Evolutionary conservation across 257 asterid species (phyloP).

Genomic region (Solanum etuberosum): DNA sequence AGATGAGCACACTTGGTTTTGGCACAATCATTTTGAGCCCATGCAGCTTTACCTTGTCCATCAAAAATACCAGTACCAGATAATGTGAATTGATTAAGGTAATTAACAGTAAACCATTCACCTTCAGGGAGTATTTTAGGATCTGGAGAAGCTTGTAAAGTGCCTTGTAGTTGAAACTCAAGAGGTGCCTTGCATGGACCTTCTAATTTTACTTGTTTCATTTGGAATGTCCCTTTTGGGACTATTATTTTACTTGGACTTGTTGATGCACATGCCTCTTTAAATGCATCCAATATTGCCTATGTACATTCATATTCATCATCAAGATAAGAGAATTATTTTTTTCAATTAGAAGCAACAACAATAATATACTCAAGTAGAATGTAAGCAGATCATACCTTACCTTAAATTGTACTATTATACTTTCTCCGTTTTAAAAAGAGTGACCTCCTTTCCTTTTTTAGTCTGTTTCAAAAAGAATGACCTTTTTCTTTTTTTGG

Average conservation of each 20-base stretch:
- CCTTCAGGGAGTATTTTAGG: not conserved
- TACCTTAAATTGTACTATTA: too few relatives aligned
- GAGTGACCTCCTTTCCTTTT: too few relatives aligned
- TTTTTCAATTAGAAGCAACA: too few relatives aligned
- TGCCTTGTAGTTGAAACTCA: slow-evolving; percentile 6
- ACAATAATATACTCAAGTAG: too few relatives aligned
- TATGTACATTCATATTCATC: not conserved
- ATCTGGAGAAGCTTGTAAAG: slow-evolving; percentile 15
- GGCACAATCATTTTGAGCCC: slow-evolving; percentile 15
- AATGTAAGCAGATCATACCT: too few relatives aligned
- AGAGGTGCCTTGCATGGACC: slow-evolving; percentile 26
- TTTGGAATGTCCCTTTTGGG: slow-evolving; percentile 13
- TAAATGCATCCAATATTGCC: slow-evolving; percentile 23
- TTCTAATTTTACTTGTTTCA: slow-evolving; percentile 8
- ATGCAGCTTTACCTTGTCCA: slow-evolving; percentile 24
- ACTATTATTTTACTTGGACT: slow-evolving; percentile 9
- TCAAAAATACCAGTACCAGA: slow-evolving; percentile 18
- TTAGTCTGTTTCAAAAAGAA: too few relatives aligned
- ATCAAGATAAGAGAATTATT: not conserved
- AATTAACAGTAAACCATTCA: slow-evolving; percentile 10
- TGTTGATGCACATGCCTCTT: slow-evolving; percentile 17
- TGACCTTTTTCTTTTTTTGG: too few relatives aligned
- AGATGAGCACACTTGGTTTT: slow-evolving; percentile 5
- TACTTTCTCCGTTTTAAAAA: too few relatives aligned
- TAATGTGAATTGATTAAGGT: slow-evolving; percentile 13